Evolutionary conservation across 2,329 filamentous ascomycete genomes (phyloP).

Genomic region (Alternaria sp.): DNA sequence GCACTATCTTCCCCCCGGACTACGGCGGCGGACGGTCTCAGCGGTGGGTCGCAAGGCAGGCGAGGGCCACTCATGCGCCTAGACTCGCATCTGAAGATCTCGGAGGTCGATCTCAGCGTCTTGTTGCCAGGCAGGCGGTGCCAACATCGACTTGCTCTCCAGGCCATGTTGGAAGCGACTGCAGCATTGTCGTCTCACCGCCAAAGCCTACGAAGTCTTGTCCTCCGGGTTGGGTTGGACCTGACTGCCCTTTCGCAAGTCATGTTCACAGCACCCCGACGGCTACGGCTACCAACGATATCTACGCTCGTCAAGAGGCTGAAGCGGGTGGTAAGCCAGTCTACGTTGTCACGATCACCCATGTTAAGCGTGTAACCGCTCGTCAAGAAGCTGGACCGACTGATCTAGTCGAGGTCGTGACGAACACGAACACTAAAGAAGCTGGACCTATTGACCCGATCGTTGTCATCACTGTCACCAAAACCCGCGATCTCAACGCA

Average conservation of each 20-base stretch:
- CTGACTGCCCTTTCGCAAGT: neutral
- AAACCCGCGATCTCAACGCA: fast-evolving
- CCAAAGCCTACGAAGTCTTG: neutral
- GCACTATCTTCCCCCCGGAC: neutral
- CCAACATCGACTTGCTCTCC: neutral
- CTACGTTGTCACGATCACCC: neutral
- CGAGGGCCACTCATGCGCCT: neutral
- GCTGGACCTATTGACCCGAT: neutral
- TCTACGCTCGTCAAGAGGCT: neutral
- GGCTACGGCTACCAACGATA: neutral
- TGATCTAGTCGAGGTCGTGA: neutral
- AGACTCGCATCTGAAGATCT: neutral
- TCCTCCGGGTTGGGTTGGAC: neutral
- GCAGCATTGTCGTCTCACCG: neutral
- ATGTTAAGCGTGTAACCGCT: neutral
- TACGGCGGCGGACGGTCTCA: neutral
- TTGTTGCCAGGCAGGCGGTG: neutral
- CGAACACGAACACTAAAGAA: neutral
- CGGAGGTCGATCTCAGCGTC: neutral
- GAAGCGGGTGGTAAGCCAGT: neutral
- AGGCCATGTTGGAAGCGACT: neutral
- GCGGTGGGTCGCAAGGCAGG: neutral
- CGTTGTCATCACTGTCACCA: neutral
- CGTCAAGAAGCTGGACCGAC: neutral
- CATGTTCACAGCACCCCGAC: neutral